phyloP scores from a whole-genome alignment of 2,329 filamentous ascomycete genomes.

The Xylaria polymorpha region DNA sequence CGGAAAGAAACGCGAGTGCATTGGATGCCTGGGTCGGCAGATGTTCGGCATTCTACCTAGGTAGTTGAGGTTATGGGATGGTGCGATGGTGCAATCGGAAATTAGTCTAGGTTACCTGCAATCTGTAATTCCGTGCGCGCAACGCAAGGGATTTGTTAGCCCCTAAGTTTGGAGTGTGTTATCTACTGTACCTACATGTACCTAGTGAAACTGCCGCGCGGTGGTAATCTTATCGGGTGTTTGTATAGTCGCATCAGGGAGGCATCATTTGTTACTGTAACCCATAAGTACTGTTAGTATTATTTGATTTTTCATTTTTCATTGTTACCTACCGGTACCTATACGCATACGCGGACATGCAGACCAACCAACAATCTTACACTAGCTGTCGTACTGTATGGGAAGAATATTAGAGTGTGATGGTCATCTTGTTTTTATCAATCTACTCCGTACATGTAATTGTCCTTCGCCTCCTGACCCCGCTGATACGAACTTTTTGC shows the following conservation, averaged over 20 bases:
- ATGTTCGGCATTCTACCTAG: conserved; percentile 14
- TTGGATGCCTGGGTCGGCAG: conserved; percentile 12
- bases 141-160: background rate
- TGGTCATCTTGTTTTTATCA: background rate
- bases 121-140: background rate
- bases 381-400: background rate
- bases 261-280: conserved; percentile 19
- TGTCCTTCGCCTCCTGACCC: background rate
- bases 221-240: background rate
- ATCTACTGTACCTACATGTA: no score
- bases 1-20: background rate
- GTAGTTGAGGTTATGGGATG: background rate
- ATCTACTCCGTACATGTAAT: background rate
- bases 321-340: conserved; percentile 11
- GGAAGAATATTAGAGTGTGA: background rate
- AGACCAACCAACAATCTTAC: background rate
- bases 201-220: background rate
- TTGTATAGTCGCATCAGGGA: conserved; percentile 14
- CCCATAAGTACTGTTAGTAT: conserved; percentile 1
- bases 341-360: background rate
- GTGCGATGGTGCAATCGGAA: conserved; percentile 5
- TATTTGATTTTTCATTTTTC: conserved; percentile 18
- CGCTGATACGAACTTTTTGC: conserved; percentile 9
- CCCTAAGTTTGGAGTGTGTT: background rate
- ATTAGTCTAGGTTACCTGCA: conserved; percentile 1